phyloP scores from a whole-genome alignment of 225 moss, liverwort and hornwort genomes.

The Pseudisothecium myosuroides region DNA sequence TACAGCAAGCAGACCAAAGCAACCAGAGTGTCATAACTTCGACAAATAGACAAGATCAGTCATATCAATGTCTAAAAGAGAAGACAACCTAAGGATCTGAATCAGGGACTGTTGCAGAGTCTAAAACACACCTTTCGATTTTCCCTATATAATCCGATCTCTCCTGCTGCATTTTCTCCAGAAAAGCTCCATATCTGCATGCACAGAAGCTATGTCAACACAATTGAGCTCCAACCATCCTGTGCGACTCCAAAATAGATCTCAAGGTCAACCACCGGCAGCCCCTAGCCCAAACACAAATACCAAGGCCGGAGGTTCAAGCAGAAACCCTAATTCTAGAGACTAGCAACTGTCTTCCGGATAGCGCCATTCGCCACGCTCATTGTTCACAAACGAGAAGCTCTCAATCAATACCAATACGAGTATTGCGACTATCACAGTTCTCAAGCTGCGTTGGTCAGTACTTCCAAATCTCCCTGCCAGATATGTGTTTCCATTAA shows the following conservation, averaged over 20 bases:
- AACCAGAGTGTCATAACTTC: background rate
- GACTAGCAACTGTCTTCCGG: background rate
- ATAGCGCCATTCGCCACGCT: background rate
- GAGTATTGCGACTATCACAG: background rate
- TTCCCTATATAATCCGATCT: constrained; percentile 21
- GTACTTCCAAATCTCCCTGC: background rate
- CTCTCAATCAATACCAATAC: background rate
- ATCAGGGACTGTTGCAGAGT: constrained; percentile 50
- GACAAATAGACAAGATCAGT: background rate
- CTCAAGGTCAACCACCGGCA: background rate
- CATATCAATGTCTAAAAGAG: background rate
- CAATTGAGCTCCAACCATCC: background rate
- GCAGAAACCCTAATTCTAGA: constrained; percentile 29
- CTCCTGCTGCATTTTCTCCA: constrained; percentile 35
- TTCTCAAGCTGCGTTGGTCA: background rate
- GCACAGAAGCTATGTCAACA: background rate
- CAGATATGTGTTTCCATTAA: background rate
- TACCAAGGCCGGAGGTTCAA: background rate
- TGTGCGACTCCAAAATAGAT: background rate
- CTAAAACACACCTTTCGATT: constrained; percentile 47
- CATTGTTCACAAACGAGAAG: background rate
- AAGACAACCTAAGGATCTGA: constrained; percentile 31
- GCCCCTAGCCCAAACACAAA: background rate
- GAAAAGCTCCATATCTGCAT: constrained; percentile 38
- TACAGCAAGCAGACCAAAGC: background rate